Base-by-base conservation (phyloP, 257 asterid genomes). In the Coffea eugenioides region DNA sequence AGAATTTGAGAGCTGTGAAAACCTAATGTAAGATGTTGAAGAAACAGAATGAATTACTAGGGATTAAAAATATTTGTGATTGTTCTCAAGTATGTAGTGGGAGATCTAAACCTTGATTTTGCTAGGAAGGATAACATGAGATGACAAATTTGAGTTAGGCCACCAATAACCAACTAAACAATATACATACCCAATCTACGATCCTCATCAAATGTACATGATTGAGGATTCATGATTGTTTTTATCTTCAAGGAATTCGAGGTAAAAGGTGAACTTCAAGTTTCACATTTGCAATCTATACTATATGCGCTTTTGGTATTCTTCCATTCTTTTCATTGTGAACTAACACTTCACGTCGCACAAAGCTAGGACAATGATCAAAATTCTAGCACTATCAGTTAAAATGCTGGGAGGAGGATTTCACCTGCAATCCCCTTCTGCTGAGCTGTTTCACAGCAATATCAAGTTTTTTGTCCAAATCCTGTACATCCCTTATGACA, bases 391-490 rank as follows among this genome's bases (percentile, higher is more conserved):
- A 36, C 14, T 27, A 21, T 11, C 8, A 69, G 34, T 57, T 41
- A 11, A 27, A 46, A 51, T 12, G n/a, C 54, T 13, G 43, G 9
- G 14, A 75, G 78, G 57, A 54, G 72, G 49, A 57, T 77, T 85
- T 90, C 87, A 86, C 98, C 97, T 94, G 98, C 83, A 94, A 88
- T 64, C 98, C 97, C 81, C 98, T 90, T 83, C 85, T 90, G 88
- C 97, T 92, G 80, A 94, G 98, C 78, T 94, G 97, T 75, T 94
- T 94, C n/a, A 92, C 98, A 57, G 97, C 98, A 78, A 92, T 80
- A 80, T 92, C 94, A 27, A 86, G 83, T 83, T 83, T 80, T 70
- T 83, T 86, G 80, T 70, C 80, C 0, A 92, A 84, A 56, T 83
- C 88, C 3, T 82, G 83, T 0, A 23, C 71, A 65, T 91, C 97